Evolutionary conservation across 2,329 filamentous ascomycete species (phyloP), one percentile per base, ranked within the genome.

Genomic region (Didymella arachidicola): DNA sequence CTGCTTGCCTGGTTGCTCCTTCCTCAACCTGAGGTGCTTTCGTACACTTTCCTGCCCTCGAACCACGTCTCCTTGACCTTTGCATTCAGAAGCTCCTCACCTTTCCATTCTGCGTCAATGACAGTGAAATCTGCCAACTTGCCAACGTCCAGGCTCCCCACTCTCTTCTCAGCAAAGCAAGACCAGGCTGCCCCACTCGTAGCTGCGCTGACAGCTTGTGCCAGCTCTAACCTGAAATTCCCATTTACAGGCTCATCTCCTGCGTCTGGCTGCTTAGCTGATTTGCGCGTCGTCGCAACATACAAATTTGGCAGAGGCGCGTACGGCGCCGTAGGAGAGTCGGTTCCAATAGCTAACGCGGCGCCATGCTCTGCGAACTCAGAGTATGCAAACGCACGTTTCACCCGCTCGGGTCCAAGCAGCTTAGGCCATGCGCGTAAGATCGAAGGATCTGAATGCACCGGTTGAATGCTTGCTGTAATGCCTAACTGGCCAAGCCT

Each of bases 381-480:
- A 41, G 81, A 80, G 71, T 89, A 89, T 0, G 87, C 84, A 66
- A 89, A 89, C 0, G 86, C 86, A 14, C 86, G 79, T 49, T 78
- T 79, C 74, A 86, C 84, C 1, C 86, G 79, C 16, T 81, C 75
- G 1, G 72, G 66, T 1, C 85, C 86, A 4, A 89, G 74, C 16
- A 89, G 79, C 7, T 78, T 75, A 0, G 85, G 85, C 85, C 87
- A 90, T 0, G 85, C 86, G 27, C 81, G 78, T 3, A 89, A 75
- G 54, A 88, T 86, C 0, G 86, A 84, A 0, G 87, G 87, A 71
- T 97, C 93, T 65, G 93, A 91, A 76, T 93, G 96, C 79, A 96
- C 96, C 22, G 93, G 95, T 80, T 97, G 92, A 64, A 97, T 96
- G 56, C 91, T 91, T 59, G 96, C 93, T 55, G 92, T 97, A 73